Evolutionary conservation across 768 basidiomycete genomes (phyloP).

Genomic region (Leccinum imitatum): DNA sequence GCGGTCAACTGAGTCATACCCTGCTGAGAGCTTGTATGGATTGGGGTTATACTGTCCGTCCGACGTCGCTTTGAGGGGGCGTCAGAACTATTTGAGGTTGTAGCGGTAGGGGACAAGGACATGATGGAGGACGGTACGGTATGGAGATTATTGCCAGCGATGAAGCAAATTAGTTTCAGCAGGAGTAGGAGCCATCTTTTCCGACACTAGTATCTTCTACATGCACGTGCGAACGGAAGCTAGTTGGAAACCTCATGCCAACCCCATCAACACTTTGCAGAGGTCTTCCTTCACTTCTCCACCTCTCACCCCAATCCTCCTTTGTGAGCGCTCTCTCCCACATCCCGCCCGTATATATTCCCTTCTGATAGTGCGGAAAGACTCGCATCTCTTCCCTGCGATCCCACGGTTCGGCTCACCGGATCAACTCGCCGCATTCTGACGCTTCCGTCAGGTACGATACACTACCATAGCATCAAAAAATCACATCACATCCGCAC

Average conservation of each 20-base stretch:
- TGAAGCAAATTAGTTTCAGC: slow-evolving; percentile 15
- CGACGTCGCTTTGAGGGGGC: slow-evolving; percentile 57
- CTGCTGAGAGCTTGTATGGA: slow-evolving; percentile 17
- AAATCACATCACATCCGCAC: background rate
- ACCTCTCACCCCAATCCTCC: background rate
- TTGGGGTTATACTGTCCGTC: slow-evolving; percentile 34
- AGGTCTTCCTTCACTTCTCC: background rate
- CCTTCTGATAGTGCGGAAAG: background rate
- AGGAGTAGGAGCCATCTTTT: slow-evolving; percentile 5
- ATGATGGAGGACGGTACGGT: slow-evolving; percentile 35
- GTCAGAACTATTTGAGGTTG: slow-evolving; percentile 57
- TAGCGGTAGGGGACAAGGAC: slow-evolving; percentile 66
- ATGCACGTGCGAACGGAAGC: slow-evolving; percentile 15
- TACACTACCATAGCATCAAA: background rate
- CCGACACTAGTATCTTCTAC: slow-evolving; percentile 9
- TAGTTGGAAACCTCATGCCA: background rate
- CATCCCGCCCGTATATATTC: background rate
- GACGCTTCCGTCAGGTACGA: background rate
- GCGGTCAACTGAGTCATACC: slow-evolving; percentile 37
- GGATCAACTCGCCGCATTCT: background rate
- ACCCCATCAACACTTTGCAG: slow-evolving; percentile 1
- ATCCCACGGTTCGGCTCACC: background rate
- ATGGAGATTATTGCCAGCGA: slow-evolving; percentile 18
- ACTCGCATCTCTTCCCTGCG: background rate
- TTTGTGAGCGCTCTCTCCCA: background rate